Percentiles rank a stretch among this genome's conserved stretches.
These are phyloP conservation scores for Boletus speciosus DNA, from an alignment of 768 basidiomycete genomes.

Conservation along the genomic window DNA sequence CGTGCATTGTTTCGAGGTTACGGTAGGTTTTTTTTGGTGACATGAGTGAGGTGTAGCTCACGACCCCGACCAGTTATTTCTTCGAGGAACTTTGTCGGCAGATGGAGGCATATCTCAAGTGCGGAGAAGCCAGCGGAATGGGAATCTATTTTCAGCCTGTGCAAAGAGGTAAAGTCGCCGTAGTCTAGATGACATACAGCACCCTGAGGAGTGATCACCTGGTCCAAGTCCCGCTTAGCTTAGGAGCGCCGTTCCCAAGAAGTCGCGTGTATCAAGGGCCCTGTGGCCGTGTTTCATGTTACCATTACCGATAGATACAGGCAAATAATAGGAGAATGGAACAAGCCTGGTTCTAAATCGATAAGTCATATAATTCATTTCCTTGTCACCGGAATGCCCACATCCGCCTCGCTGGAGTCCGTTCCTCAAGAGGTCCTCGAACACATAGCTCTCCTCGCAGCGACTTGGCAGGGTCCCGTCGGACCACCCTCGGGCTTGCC, in stretches of 20 bases:
- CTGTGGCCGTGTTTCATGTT: background rate
- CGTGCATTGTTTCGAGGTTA: constrained; percentile 56
- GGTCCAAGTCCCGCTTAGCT: background rate
- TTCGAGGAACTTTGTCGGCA: constrained; percentile 50
- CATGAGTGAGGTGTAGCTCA: constrained; percentile 6
- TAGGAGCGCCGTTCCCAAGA: background rate
- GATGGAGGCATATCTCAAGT: constrained; percentile 37
- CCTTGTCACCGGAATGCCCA: constrained; percentile 8
- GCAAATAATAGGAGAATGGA: background rate
- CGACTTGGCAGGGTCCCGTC: constrained; percentile 41
- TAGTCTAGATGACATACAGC: constrained; percentile 4
- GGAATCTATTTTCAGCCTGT: constrained; percentile 54
- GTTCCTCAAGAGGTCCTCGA: constrained; percentile 79
- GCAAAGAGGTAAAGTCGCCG: constrained; percentile 33
- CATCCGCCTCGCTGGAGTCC: constrained; percentile 35
- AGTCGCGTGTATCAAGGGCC: constrained; percentile 6
- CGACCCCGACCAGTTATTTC: constrained; percentile 38
- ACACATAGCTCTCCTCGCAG: constrained; percentile 67
- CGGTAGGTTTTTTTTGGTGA: constrained; percentile 27
- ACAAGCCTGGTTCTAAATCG: background rate
- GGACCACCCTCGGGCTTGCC: constrained; percentile 61
- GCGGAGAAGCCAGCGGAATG: constrained; percentile 38
- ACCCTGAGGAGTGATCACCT: background rate
- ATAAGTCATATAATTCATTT: too few species aligned
- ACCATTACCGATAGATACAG: background rate